Base-by-base conservation (phyloP, 164 flowering plant species). In the Stephania yunnanensis region DNA sequence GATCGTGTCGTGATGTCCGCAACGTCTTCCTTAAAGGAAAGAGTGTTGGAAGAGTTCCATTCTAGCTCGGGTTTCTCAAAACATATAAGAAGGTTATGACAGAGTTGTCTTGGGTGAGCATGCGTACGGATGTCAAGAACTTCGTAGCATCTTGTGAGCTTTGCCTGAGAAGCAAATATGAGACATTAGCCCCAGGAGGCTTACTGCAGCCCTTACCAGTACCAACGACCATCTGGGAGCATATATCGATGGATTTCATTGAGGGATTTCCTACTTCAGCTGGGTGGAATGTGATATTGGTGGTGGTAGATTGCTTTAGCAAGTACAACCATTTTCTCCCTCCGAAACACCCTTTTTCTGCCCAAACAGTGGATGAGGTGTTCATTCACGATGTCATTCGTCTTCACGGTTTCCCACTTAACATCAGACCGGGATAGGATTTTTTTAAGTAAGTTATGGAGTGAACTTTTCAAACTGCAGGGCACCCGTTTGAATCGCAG, bases 181-280 rank as follows among this genome's bases (percentile, higher is more conserved):
- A 36, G 42, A 36, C 42, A 36, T 36, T 36, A 36, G 42, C 42
- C 2, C 4, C 42, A 4, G 4, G 42, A 36, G 42, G 42, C 4
- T 4, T 36, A 2, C 4, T 36, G 1, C 42, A 36, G 42, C 42
- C 42, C 4, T 36, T 36, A 36, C 42, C 42, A 2, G 4, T 36
- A 2, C 42, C 42, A 36, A 36, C 4, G 42, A 4, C 42, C 4
- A 36, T 36, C 2, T 72, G 74, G 74, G 4, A n/a, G 10, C 48
- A 72, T 19, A 13, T 72, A 8, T 58, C 68, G 17, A 72, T 72
- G 74, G 74, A 58, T 48, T 72, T 72, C 30, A 58, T 61, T 1
- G 50, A 72, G 1, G 74, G 42, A 6, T 13, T 58, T 1, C 74
- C 74, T 1, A 10, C 48, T 30, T 72, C 68, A 0, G 5, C 19